Evolutionary conservation across 495 filamentous ascomycete genomes (phyloP).

Genomic region (Aspergillus mulundensis): DNA sequence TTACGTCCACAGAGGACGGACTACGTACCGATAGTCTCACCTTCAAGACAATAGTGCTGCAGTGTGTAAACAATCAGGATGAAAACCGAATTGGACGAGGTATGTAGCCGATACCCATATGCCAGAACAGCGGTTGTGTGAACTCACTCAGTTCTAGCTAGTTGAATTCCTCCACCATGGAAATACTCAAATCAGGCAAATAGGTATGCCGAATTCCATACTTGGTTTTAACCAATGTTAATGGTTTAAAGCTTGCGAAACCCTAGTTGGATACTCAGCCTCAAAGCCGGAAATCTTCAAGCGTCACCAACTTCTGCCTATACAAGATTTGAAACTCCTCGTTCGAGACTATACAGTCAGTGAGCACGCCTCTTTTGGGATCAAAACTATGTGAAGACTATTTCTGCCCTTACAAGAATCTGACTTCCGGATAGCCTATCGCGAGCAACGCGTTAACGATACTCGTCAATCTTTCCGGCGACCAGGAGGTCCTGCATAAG

Average conservation of each 20-base stretch:
- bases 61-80: constrained; percentile 40
- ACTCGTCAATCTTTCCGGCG: constrained; percentile 83
- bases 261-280: constrained; percentile 78
- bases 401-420: neutral
- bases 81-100: constrained; percentile 82
- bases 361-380: neutral
- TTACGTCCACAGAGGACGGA: too few relatives aligned
- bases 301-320: constrained; percentile 65
- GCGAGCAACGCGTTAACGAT: constrained; percentile 91
- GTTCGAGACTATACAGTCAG: constrained; percentile 74
- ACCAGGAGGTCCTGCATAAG: constrained; percentile 64
- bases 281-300: constrained; percentile 81
- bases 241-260: constrained; percentile 61
- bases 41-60: too few relatives aligned
- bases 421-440: constrained; percentile 57
- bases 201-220: constrained; percentile 43
- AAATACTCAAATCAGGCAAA: constrained; percentile 77
- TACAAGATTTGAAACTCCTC: constrained; percentile 87
- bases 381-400: neutral
- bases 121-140: too few relatives aligned
- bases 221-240: constrained; percentile 3
- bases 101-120: constrained; percentile 26
- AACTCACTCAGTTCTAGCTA: constrained; percentile 65
- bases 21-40: too few relatives aligned
- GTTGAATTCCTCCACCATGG: constrained; percentile 89